A percentile compares a stretch with the other conserved stretches of the same genome.
These are phyloP conservation scores for Camellia lanceoleosa DNA, from an alignment of 148 eudicot species.

Conservation along the genomic window DNA sequence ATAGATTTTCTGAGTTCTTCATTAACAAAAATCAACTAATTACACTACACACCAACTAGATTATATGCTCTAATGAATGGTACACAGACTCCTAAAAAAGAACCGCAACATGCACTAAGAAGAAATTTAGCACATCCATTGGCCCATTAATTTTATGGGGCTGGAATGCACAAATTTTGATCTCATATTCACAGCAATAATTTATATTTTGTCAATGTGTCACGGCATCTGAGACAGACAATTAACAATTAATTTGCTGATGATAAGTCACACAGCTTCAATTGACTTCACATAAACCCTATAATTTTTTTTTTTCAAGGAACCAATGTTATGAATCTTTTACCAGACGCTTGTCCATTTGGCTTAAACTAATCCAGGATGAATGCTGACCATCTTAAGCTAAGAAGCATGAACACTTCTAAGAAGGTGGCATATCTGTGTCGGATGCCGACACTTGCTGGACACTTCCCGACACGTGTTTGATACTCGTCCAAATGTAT, in stretches of 20 bases:
- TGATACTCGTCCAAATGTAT: too few species aligned
- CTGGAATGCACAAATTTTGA: neutral
- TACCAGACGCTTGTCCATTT: neutral
- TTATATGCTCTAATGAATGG: neutral
- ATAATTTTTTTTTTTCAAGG: neutral
- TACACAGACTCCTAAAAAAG: neutral
- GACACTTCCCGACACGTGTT: too few species aligned
- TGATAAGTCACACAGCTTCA: neutral
- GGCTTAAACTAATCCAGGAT: neutral
- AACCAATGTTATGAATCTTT: neutral
- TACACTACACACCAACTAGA: neutral
- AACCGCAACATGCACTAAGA: neutral
- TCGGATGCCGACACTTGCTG: too few species aligned
- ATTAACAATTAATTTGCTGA: neutral
- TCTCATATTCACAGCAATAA: neutral
- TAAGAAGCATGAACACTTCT: too few species aligned
- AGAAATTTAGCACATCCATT: neutral
- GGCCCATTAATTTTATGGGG: neutral
- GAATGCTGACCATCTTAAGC: neutral
- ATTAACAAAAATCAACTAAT: too few species aligned
- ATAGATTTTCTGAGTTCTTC: too few species aligned
- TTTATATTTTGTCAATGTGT: neutral
- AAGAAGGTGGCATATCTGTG: too few species aligned
- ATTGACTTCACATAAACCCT: neutral
- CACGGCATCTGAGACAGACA: neutral